Evolutionary conservation across 495 filamentous ascomycete genomes (phyloP).

Genomic region (Penicillium paxilli): DNA sequence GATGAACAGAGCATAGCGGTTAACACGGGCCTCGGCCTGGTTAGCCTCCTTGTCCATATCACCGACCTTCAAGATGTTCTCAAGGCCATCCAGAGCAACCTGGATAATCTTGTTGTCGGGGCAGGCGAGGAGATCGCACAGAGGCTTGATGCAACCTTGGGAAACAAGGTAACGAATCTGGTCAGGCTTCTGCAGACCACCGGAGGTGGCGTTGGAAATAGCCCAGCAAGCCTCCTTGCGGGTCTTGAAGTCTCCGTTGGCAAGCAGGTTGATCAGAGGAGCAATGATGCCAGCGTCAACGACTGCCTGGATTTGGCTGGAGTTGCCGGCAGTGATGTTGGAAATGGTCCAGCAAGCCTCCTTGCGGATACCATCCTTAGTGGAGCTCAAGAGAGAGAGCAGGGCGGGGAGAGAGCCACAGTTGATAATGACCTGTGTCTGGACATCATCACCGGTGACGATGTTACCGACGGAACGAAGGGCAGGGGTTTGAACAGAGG

Average conservation of each 20-base stretch:
- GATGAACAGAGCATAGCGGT: slow-evolving; percentile 96
- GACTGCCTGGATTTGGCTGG: slow-evolving; percentile 94
- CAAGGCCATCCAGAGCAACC: slow-evolving; percentile 94
- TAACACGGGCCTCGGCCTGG: slow-evolving; percentile 73
- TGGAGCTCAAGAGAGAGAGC: slow-evolving; percentile 87
- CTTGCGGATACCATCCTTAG: slow-evolving; percentile 98
- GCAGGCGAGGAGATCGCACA: slow-evolving; percentile 94
- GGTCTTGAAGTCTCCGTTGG: slow-evolving; percentile 98
- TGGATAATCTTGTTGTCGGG: slow-evolving; percentile 99
- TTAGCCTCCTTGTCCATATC: slow-evolving; percentile 96
- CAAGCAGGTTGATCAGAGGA: slow-evolving; percentile 91
- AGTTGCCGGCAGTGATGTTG: slow-evolving; percentile 98
- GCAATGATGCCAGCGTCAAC: slow-evolving; percentile 97
- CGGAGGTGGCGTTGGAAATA: slow-evolving; percentile 97
- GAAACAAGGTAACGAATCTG: slow-evolving; percentile 94
- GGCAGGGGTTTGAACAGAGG: slow-evolving; percentile 96
- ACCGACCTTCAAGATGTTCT: slow-evolving; percentile 99
- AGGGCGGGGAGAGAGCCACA: slow-evolving; percentile 90
- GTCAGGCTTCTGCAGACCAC: slow-evolving; percentile 96
- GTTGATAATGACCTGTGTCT: slow-evolving; percentile 99
- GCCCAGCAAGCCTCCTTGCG: slow-evolving; percentile 99
- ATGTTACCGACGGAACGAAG: slow-evolving; percentile 98
- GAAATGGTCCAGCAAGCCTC: slow-evolving; percentile 99
- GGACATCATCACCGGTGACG: slow-evolving; percentile 97
- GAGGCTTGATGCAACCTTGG: slow-evolving; percentile 93